Evolutionary conservation across 352 stramenopile species (phyloP).

Genomic region (Phytophthora ramorum): DNA sequence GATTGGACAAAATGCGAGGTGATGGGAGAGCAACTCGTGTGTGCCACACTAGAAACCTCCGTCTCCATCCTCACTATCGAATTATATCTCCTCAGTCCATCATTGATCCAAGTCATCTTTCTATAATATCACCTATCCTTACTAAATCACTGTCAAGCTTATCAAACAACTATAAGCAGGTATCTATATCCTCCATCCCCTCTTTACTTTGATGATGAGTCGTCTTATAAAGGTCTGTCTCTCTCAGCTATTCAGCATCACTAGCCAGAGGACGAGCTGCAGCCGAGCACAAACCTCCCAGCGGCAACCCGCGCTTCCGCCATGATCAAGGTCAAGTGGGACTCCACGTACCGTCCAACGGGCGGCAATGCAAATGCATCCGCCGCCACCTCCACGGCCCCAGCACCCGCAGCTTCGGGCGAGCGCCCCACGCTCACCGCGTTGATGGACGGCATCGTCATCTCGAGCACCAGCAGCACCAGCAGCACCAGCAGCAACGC

Average conservation of each 20-base stretch:
- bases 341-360: conserved; percentile 46
- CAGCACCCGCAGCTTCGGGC: neutral
- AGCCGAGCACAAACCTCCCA: neutral
- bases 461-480: conserved; percentile 13
- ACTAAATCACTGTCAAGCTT: neutral
- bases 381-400: conserved; percentile 4
- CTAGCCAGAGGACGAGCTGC: conserved; percentile 24
- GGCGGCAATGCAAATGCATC: conserved; percentile 4
- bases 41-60: neutral
- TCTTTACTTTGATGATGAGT: neutral
- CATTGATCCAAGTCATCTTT: neutral
- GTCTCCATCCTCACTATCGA: neutral
- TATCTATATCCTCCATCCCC: too few species aligned
- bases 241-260: conserved; percentile 25
- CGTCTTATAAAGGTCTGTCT: conserved; percentile 10
- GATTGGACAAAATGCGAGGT: conserved; percentile 27
- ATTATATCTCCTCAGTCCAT: neutral
- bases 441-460: conserved; percentile 52
- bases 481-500: conserved; percentile 25
- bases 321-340: conserved; percentile 83
- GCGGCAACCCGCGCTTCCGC: neutral
- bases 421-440: conserved; percentile 41
- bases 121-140: neutral
- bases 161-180: too few species aligned
- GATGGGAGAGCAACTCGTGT: conserved; percentile 8